Evolutionary conservation across 371 early-diverging fungal species (phyloP), one percentile per base, ranked within the genome.

Genomic region (Apophysomyces trapeziformis): DNA sequence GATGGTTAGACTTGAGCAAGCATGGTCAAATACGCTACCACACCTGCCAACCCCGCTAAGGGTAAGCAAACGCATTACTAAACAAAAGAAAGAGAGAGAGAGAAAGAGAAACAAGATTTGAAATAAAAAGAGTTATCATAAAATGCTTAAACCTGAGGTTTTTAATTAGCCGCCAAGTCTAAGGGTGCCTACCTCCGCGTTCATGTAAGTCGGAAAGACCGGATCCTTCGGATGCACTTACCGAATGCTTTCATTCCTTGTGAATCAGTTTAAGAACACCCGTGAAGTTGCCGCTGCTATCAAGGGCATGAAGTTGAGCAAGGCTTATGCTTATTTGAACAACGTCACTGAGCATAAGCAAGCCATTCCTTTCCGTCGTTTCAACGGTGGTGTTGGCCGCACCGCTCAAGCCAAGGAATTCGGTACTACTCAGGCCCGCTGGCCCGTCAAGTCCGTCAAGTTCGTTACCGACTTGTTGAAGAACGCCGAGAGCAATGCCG

Each of bases 381-480:
- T 95, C 91, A 88, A 92, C 85, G 96, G 99, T 70, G 99, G 99
- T 86, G 92, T 96, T 71, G 99, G 99, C 73, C 96, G 99, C 72
- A 93, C 95, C 70, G 92, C 96, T 59, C 99, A 99, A 89, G 99
- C 96, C 74, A 98, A 96, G 89, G 93, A 89, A 66, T 96, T 93
- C 86, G 91, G 91, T 70, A 89, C 91, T 66, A 90, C 97, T 71
- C 93, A 94, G 85, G 99, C 94, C 77, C 96, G 99, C 86, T 99
- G 99, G 99, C 99, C 99, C 85, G 93, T 85, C 78, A 99, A 99
- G 95, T 90, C 91, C 73, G 92, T 89, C 85, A 91, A 95, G 90
- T 96, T 95, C 77, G 82, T 99, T 59, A 83, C 92, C 69, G 93
- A 92, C 68, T 89, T 99, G 64, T 89, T 99, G 77, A 93, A 96